A percentile compares a stretch with the other conserved stretches of the same genome.
These are phyloP conservation scores for Backusella tuberculispora DNA, from an alignment of 192 early-diverging fungal species.

Conservation along the genomic window DNA sequence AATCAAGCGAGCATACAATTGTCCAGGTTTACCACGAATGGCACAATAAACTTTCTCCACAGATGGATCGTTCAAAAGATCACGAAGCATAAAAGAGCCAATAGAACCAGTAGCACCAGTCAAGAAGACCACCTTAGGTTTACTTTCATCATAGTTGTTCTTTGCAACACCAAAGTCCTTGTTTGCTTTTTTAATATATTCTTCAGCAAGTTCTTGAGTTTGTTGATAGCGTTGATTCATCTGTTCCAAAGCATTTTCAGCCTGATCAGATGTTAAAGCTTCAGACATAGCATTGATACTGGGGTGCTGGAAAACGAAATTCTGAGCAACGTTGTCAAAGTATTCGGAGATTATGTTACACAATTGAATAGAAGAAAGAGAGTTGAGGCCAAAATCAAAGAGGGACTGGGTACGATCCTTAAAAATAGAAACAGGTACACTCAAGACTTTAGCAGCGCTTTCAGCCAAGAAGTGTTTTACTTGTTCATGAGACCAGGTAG, in stretches of 20 bases:
- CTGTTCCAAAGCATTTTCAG: neutral
- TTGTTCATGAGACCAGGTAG: neutral
- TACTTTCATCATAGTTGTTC: neutral
- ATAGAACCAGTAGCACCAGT: constrained; percentile 44
- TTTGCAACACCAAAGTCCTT: constrained; percentile 16
- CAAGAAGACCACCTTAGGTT: constrained; percentile 30
- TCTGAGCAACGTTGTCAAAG: constrained; percentile 22
- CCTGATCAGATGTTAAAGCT: neutral
- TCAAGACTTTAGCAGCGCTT: constrained; percentile 20
- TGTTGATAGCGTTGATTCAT: neutral
- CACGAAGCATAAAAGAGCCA: constrained; percentile 30
- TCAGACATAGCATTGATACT: constrained; percentile 5
- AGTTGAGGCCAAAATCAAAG: constrained; percentile 37
- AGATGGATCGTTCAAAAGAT: constrained; percentile 22
- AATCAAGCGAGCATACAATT: constrained; percentile 5
- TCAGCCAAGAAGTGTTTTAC: constrained; percentile 1
- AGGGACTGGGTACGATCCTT: constrained; percentile 11
- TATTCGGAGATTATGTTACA: constrained; percentile 16
- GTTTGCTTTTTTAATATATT: constrained; percentile 21
- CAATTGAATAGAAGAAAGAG: constrained; percentile 19
- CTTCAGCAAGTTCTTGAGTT: constrained; percentile 11
- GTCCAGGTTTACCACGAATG: constrained; percentile 27
- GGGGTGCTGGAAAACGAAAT: constrained; percentile 32
- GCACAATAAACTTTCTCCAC: constrained; percentile 34
- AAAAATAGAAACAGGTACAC: neutral